Evolutionary conservation across 225 moss, liverwort and hornwort genomes (phyloP).

Genomic region (Pleurozium schreberi): DNA sequence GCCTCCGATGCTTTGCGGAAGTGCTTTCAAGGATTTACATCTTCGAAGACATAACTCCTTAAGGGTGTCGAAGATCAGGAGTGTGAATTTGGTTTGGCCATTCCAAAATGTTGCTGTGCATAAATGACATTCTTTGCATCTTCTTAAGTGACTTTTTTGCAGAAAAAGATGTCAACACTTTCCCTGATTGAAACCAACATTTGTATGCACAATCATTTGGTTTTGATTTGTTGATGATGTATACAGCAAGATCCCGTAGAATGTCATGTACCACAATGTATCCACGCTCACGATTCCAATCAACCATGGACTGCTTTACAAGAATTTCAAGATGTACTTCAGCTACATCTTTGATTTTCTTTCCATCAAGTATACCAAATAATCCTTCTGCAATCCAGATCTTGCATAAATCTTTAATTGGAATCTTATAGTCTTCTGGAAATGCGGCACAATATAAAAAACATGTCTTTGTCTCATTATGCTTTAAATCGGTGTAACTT

Average conservation of each 20-base stretch:
- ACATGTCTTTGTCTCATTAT: neutral
- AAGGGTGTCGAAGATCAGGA: neutral
- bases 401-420: neutral
- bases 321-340: neutral
- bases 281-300: neutral
- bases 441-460: neutral
- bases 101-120: neutral
- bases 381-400: neutral
- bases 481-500: neutral
- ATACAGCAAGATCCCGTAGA: neutral
- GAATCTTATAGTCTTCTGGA: neutral
- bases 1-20: too few relatives aligned
- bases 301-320: neutral
- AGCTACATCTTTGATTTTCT: neutral
- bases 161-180: neutral
- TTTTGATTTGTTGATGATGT: neutral
- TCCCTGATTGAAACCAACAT: neutral
- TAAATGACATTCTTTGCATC: neutral
- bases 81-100: neutral
- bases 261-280: neutral
- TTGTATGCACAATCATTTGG: neutral
- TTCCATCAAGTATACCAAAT: neutral
- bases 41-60: too few relatives aligned
- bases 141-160: rapidly evolving
- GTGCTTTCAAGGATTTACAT: too few relatives aligned